These are phyloP conservation scores for Piper betle DNA, from an alignment of 164 flowering plant species.

Conservation along the genomic window DNA sequence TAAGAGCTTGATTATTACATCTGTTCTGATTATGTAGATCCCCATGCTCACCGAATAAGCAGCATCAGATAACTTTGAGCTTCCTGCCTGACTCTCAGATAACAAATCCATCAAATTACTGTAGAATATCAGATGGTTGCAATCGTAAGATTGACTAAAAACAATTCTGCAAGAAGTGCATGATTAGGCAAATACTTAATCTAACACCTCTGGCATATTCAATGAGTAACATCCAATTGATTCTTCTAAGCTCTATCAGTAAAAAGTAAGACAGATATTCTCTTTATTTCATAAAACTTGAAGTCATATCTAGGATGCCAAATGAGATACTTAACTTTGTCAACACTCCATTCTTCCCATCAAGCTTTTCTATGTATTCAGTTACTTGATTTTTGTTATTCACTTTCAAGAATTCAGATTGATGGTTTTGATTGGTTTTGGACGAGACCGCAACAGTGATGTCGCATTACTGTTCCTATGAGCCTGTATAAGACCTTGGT, in stretches of 20 bases:
- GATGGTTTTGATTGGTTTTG: constrained; percentile 20
- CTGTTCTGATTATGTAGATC: constrained; percentile 50
- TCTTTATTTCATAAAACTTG: too few species aligned
- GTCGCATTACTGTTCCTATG: constrained; percentile 41
- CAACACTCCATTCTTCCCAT: constrained; percentile 4
- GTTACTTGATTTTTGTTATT: constrained; percentile 29
- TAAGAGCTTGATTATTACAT: constrained; percentile 44
- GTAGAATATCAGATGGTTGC: too few species aligned
- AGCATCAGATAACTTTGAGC: constrained; percentile 1
- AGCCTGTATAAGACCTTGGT: constrained; percentile 42
- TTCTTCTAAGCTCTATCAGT: too few species aligned
- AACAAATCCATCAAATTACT: too few species aligned
- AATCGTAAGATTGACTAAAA: too few species aligned
- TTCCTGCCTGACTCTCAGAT: neutral
- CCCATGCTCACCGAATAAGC: constrained; percentile 40
- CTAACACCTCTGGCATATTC: too few species aligned
- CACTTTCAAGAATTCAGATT: constrained; percentile 36
- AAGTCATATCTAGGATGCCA: too few species aligned
- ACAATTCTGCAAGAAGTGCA: too few species aligned
- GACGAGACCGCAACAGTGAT: constrained; percentile 45
- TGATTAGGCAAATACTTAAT: too few species aligned
- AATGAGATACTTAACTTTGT: constrained; percentile 17
- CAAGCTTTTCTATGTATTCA: constrained; percentile 19
- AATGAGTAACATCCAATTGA: too few species aligned
- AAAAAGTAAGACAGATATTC: too few species aligned